A percentile compares a stretch with the other conserved stretches of the same genome.
Conservation (phyloP, 495 filamentous ascomycete species). For the Hyaloscypha variabilis region DNA sequence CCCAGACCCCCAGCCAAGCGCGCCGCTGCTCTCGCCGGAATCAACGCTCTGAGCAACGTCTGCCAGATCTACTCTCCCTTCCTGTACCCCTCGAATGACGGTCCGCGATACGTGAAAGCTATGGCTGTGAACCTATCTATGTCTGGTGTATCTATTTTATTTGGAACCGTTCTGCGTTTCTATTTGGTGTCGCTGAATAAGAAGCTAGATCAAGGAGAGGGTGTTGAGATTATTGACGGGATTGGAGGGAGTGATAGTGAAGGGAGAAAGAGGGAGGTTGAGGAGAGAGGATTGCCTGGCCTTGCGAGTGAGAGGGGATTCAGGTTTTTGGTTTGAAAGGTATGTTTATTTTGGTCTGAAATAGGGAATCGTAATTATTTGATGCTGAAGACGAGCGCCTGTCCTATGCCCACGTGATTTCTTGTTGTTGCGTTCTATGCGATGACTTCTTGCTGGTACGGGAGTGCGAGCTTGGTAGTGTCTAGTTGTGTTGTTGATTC, state of each 20-base stretch:
- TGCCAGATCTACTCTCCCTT: constrained; percentile 75
- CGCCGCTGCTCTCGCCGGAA: constrained; percentile 77
- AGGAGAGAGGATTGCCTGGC: constrained; percentile 37
- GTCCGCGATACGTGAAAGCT: constrained; percentile 37
- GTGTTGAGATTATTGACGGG: constrained; percentile 2
- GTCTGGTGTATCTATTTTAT: constrained; percentile 63
- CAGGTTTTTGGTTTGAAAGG: neutral
- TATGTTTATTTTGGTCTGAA: no score
- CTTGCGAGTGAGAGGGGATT: neutral
- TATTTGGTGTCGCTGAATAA: constrained; percentile 67
- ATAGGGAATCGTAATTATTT: no score
- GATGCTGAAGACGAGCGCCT: no score
- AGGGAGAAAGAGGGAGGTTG: neutral
- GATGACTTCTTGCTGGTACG: no score
- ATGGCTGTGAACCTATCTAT: constrained; percentile 74
- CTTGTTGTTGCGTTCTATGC: no score
- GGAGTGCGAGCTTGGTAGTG: no score
- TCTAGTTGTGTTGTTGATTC: no score
- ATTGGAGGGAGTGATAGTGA: neutral
- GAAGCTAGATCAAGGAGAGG: constrained; percentile 61
- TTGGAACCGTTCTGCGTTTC: constrained; percentile 64
- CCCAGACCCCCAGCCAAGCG: constrained; percentile 83
- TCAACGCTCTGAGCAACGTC: constrained; percentile 76
- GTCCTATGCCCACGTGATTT: no score
- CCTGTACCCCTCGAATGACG: constrained; percentile 35